Base-by-base conservation (phyloP, 352 stramenopile genomes). In the Pythium oligandrum region DNA sequence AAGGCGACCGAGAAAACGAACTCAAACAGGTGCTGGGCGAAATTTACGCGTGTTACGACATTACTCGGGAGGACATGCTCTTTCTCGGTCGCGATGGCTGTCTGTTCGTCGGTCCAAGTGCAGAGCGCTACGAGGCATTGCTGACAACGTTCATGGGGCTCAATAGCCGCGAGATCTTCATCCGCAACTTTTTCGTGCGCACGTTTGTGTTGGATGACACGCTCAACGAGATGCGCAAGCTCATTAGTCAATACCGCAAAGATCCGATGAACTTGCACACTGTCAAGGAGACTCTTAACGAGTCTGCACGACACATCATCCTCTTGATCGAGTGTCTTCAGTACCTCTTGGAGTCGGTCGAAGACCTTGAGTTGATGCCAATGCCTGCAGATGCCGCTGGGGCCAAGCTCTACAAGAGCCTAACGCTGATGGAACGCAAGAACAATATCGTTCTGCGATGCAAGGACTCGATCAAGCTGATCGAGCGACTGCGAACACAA, bases 1-100 rank as follows among this genome's bases (percentile, higher is more conserved):
- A 98, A 52, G 93, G 93, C 39, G 92, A 98, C 50, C 97, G 97
- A 35, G 95, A 98, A 59, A 99, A 98, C 66, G 96, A 99, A 60
- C 80, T 99, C 3, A 98, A 98, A 71, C 88, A 97, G 66, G 84
- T 97, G 7, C 76, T 98, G 6, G 95, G 95, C 12, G 94, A 98
- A 65, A 97, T 96, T 49, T 90, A 96, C 71, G 92, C 91, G 6
- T 95, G 90, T 37, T 98, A 98, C 60, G 96, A 99, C 57, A 98
- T 99, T 53, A 97, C 77, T 31, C 88, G 97, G 48, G 90, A 98
- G 57, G 95, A 98, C 64, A 90, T 96, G 30, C 71, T 99, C 4
- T 93, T 99, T 46, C 96, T 99, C 59, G 96, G 96, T 35, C 83
- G 86, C 2, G 82, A 98, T 49, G 96, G 96, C 1, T 86, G 98